phyloP scores from a whole-genome alignment of 768 basidiomycete genomes.

The Kwoniella sp. region DNA sequence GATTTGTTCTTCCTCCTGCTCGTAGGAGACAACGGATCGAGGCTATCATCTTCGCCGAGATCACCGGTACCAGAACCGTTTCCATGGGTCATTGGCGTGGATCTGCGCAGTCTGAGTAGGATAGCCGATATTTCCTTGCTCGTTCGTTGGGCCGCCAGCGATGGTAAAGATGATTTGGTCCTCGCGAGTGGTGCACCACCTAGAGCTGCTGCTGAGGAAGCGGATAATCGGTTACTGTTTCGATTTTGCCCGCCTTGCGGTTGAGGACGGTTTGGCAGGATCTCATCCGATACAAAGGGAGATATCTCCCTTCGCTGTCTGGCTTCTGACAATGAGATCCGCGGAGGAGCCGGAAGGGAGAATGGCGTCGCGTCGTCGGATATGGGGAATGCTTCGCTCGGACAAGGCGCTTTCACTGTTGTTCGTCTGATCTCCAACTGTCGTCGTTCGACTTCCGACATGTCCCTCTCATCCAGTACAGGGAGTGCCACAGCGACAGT shows the following conservation, averaged over 20 bases:
- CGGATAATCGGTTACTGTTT: not conserved
- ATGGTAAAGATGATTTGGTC: constrained; percentile 13
- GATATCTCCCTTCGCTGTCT: constrained; percentile 25
- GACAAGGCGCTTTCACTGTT: constrained; percentile 38
- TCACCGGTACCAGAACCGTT: not conserved
- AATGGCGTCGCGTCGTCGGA: constrained; percentile 10
- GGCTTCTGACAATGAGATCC: constrained; percentile 1
- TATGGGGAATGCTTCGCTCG: constrained; percentile 40
- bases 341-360: not conserved
- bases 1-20: not conserved
- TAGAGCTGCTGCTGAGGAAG: not conserved
- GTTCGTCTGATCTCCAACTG: constrained; percentile 35
- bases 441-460: constrained; percentile 20
- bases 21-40: constrained; percentile 5
- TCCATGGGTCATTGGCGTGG: not conserved
- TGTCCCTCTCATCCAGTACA: constrained; percentile 8
- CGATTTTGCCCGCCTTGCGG: not conserved
- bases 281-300: constrained; percentile 19
- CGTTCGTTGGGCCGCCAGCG: constrained; percentile 12
- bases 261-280: not conserved
- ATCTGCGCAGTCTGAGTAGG: constrained; percentile 4
- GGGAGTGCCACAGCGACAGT: constrained; percentile 9
- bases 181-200: constrained; percentile 6
- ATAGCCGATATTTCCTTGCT: constrained; percentile 14
- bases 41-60: not conserved